Base-by-base conservation (phyloP, 1,139 yeast genomes). In the Suhomyces bolitotheri region DNA sequence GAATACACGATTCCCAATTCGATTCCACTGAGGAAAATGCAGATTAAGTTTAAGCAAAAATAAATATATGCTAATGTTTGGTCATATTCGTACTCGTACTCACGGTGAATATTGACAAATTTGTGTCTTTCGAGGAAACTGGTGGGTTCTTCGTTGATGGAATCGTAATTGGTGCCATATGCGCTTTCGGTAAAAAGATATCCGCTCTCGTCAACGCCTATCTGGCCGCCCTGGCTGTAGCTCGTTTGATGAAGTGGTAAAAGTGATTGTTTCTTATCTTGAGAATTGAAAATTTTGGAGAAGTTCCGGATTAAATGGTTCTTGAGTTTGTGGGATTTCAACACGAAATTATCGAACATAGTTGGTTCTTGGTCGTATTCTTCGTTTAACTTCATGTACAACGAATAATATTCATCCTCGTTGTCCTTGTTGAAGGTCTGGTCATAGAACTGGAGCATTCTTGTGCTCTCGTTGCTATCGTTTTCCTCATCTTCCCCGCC, bases 1-100 rank as follows among this genome's bases (percentile, higher is more conserved):
- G 68, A 62, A 46, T 62, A 65, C 9, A 69, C 56, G n/a, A 70
- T 65, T 3, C 76, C 76, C 20, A 65, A 49, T 41, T 66, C 72
- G 22, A 70, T 60, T n/a, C 74, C 73, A 9, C 70, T 57, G 11
- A 69, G 55, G 45, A 71, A 68, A 8, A 65, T 44, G 24, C 71
- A 60, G 15, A 65, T 49, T 28, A 66, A 51, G 32, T 59, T 58
- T 25, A 67, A 59, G 23, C 66, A 52, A 43, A 69, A 64, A 49
- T 68, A 68, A 33, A 67, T 55, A 41, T 60, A 60, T 15, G 73
- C 51, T 22, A 69, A 47, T 5, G 66, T 58, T 40, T 54, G 55
- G 43, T 69, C 73, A 44, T 64, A 67, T 40, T 67, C 66, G 12
- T 43, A 39, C 39, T 59, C 60, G 44, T 64, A 62, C 30, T 55